phyloP scores from a whole-genome alignment of 2,329 filamentous ascomycete species.

The Exophiala dermatitidis region DNA sequence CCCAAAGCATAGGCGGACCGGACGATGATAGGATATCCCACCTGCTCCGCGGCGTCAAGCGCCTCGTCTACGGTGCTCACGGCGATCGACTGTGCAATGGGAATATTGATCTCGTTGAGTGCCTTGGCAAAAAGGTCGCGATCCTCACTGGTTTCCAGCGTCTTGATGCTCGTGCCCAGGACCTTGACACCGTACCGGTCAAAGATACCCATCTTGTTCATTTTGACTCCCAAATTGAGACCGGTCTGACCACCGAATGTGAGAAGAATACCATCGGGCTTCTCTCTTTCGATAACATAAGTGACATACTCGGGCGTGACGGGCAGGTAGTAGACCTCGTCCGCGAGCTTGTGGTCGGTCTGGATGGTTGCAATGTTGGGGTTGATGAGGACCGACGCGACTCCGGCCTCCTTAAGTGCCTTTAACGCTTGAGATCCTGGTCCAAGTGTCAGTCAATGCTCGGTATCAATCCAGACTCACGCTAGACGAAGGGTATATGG shows the following conservation, averaged over 20 bases:
- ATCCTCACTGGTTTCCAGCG: constrained; percentile 89
- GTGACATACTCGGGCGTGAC: constrained; percentile 96
- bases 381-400: constrained; percentile 88
- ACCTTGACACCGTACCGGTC: constrained; percentile 94
- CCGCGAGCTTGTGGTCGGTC: constrained; percentile 89
- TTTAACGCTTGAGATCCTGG: constrained; percentile 91
- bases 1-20: constrained; percentile 94
- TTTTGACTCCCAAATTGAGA: constrained; percentile 91
- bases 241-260: constrained; percentile 97
- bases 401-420: constrained; percentile 89
- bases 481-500: background rate
- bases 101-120: constrained; percentile 93
- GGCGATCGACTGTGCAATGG: constrained; percentile 92
- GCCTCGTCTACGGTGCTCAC: constrained; percentile 88
- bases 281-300: constrained; percentile 93
- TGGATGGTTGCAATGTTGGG: constrained; percentile 98
- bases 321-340: constrained; percentile 96
- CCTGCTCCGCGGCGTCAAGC: constrained; percentile 71
- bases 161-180: constrained; percentile 88
- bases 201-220: constrained; percentile 92
- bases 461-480: background rate
- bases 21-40: constrained; percentile 97
- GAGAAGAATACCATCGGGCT: constrained; percentile 93
- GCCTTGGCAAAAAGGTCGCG: constrained; percentile 94
- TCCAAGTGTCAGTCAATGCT: constrained; percentile 12